phyloP scores from a whole-genome alignment of 2,329 filamentous ascomycete species.

The Ophiostoma australiae region DNA sequence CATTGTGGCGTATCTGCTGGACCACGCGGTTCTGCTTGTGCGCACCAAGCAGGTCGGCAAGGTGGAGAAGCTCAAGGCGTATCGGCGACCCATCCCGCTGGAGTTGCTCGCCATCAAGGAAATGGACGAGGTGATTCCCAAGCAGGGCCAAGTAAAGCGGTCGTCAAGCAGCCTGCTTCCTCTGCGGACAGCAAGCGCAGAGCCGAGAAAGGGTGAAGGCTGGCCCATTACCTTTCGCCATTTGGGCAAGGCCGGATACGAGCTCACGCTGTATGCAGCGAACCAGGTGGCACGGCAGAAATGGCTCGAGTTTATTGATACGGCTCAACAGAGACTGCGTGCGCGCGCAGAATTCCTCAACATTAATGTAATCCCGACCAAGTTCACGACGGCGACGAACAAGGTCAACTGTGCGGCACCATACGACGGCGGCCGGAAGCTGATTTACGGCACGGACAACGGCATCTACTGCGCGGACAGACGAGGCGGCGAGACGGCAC shows the following conservation, averaged over 20 bases:
- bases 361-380: slow-evolving; percentile 55
- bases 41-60: slow-evolving; percentile 89
- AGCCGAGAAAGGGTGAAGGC: slow-evolving; percentile 64
- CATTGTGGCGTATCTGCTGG: slow-evolving; percentile 92
- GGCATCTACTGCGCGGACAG: slow-evolving; percentile 91
- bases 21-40: slow-evolving; percentile 89
- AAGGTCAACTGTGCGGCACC: slow-evolving; percentile 93
- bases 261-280: slow-evolving; percentile 80
- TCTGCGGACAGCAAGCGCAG: slow-evolving; percentile 43
- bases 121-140: slow-evolving; percentile 93
- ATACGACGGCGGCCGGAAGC: slow-evolving; percentile 88
- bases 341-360: slow-evolving; percentile 91
- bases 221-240: slow-evolving; percentile 96
- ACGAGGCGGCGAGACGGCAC: slow-evolving; percentile 73
- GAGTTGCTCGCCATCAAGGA: slow-evolving; percentile 90
- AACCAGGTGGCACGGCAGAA: slow-evolving; percentile 85
- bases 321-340: slow-evolving; percentile 79
- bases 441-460: slow-evolving; percentile 90
- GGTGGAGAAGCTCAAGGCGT: slow-evolving; percentile 89
- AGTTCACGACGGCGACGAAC: slow-evolving; percentile 62
- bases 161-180: slow-evolving; percentile 73
- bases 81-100: slow-evolving; percentile 84
- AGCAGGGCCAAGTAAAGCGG: slow-evolving; percentile 72
- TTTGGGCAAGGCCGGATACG: slow-evolving; percentile 91
- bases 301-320: slow-evolving; percentile 93